A percentile compares a stretch with the other conserved stretches of the same genome.
These are phyloP conservation scores for Suillus brevipes DNA, from an alignment of 768 basidiomycete species.

Conservation along the genomic window DNA sequence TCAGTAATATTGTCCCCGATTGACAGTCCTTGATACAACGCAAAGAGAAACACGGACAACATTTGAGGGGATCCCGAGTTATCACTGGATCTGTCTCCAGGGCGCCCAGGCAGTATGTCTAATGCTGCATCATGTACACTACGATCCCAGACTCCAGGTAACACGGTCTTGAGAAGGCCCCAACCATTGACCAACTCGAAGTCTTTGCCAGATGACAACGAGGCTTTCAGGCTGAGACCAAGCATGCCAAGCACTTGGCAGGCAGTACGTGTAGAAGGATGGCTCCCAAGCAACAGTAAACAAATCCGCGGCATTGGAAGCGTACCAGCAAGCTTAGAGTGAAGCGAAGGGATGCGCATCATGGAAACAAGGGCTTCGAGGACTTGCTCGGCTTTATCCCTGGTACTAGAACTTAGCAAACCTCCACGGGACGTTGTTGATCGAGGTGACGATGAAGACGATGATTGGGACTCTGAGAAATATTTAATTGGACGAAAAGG, in stretches of 20 bases:
- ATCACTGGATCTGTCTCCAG: not conserved
- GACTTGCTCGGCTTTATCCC: slow-evolving; percentile 68
- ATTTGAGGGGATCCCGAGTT: slow-evolving; percentile 2
- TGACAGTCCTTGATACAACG: not conserved
- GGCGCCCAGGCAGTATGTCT: slow-evolving; percentile 60
- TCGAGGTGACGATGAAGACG: slow-evolving; percentile 15
- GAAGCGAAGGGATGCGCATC: slow-evolving; percentile 54
- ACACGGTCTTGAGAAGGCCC: slow-evolving; percentile 65
- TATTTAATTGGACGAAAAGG: not conserved
- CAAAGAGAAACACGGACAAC: slow-evolving; percentile 4
- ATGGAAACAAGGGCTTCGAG: slow-evolving; percentile 64
- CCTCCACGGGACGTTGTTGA: not conserved
- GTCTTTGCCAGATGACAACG: slow-evolving; percentile 69
- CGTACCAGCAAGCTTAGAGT: slow-evolving; percentile 68
- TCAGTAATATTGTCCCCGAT: not conserved
- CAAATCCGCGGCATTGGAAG: slow-evolving; percentile 79
- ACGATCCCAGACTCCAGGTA: slow-evolving; percentile 70
- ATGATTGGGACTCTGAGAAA: slow-evolving; percentile 15
- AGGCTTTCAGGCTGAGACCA: slow-evolving; percentile 51
- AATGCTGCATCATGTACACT: slow-evolving; percentile 68
- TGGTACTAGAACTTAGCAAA: slow-evolving; percentile 27
- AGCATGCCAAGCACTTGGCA: slow-evolving; percentile 62
- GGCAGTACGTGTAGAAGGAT: slow-evolving; percentile 60
- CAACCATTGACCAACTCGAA: slow-evolving; percentile 88
- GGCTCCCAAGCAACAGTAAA: slow-evolving; percentile 76